phyloP scores from a whole-genome alignment of 352 stramenopile species.

The Globisporangium barbulae region DNA sequence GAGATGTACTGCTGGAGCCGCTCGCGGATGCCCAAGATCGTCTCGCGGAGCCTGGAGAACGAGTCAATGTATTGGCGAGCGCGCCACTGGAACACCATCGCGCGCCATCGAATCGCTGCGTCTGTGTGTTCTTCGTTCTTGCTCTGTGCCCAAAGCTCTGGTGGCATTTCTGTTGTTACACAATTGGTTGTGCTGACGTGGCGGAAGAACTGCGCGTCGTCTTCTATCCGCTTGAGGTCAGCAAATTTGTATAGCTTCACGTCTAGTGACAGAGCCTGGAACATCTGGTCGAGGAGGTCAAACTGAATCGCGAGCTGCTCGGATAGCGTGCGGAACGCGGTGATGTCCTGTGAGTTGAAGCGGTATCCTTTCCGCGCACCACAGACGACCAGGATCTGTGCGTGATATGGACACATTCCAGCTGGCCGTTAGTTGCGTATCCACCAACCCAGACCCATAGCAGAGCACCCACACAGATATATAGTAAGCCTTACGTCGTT shows the following conservation, averaged over 20 bases:
- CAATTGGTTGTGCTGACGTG: not conserved
- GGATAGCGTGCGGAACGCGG: constrained; percentile 42
- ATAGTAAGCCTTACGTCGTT: constrained; percentile 51
- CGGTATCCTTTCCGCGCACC: constrained; percentile 74
- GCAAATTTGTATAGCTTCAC: constrained; percentile 65
- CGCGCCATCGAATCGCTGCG: constrained; percentile 36
- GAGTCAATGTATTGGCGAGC: constrained; percentile 60
- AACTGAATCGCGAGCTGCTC: constrained; percentile 52
- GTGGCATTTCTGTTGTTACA: constrained; percentile 14
- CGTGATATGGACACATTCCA: not conserved
- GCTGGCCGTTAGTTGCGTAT: not conserved
- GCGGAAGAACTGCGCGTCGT: constrained; percentile 34
- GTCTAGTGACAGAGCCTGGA: constrained; percentile 50
- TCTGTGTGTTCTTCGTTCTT: constrained; percentile 5
- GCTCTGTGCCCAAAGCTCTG: constrained; percentile 13
- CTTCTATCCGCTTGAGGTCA: constrained; percentile 54
- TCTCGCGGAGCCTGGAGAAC: constrained; percentile 49
- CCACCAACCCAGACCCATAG: not conserved
- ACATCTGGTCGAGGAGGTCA: constrained; percentile 45
- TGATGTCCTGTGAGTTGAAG: constrained; percentile 74
- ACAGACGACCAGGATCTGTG: constrained; percentile 69
- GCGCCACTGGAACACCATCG: constrained; percentile 72
- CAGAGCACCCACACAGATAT: not conserved
- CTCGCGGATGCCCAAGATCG: constrained; percentile 47
- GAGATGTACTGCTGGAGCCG: constrained; percentile 35